Conservation (phyloP, 306 rosid species). For the Benincasa hispida region DNA sequence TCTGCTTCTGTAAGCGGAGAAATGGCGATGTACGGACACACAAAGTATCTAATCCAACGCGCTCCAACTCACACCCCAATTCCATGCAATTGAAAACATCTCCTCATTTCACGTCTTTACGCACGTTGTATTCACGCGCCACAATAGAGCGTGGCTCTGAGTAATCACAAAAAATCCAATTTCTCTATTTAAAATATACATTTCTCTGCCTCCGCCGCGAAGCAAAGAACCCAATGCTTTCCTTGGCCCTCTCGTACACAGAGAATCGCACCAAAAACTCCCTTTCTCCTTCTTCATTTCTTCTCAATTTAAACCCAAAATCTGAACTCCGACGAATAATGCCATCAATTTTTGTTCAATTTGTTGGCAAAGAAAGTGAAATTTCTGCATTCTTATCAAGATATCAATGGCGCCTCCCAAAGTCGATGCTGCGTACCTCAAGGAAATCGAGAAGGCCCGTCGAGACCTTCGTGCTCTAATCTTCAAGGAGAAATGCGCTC, state of each 20-base stretch:
- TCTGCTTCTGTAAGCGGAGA: background rate
- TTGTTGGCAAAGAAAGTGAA: background rate
- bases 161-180: background rate
- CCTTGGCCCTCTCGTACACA: background rate
- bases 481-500: slow-evolving; percentile 46
- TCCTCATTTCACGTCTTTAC: background rate
- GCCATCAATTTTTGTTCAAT: background rate
- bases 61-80: background rate
- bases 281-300: background rate
- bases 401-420: slow-evolving; percentile 12
- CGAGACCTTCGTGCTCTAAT: slow-evolving; percentile 68
- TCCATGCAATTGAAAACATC: background rate
- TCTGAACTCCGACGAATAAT: background rate
- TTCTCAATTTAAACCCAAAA: background rate
- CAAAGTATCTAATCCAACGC: background rate
- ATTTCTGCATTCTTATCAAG: background rate
- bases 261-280: background rate
- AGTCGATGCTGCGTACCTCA: slow-evolving; percentile 33
- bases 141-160: background rate
- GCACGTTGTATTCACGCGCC: background rate
- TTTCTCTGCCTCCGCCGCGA: background rate
- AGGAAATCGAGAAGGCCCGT: slow-evolving; percentile 57
- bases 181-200: background rate
- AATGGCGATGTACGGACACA: background rate
- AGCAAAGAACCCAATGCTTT: slow-evolving; percentile 1